Percentiles rank a stretch among this genome's conserved stretches.
phyloP scores from a whole-genome alignment of 306 rosid genomes.

The Citrullus colocynthis region DNA sequence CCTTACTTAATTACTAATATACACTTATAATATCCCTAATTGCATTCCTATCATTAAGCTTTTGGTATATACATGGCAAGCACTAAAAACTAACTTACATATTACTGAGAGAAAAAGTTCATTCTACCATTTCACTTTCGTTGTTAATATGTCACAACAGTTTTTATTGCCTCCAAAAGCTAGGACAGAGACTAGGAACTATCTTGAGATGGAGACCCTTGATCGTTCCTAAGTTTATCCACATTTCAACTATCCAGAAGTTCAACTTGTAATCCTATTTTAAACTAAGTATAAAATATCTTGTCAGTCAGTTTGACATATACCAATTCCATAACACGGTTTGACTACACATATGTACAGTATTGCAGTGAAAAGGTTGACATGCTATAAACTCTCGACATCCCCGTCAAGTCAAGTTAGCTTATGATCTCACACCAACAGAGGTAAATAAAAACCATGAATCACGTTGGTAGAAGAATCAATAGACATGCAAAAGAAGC shows the following conservation, averaged over 20 bases:
- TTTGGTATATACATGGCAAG: not conserved
- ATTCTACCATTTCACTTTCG: not conserved
- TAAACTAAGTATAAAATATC: not conserved
- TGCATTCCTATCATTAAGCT: not conserved
- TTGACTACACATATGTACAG: not conserved
- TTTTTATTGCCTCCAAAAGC: not conserved
- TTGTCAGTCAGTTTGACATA: not conserved
- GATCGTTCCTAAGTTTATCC: not conserved
- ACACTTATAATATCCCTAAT: too few species aligned
- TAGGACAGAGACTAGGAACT: not conserved
- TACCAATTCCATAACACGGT: not conserved
- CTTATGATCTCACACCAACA: not conserved
- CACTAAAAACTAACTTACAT: not conserved
- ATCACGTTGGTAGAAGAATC: not conserved
- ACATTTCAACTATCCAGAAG: not conserved
- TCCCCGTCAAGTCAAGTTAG: not conserved
- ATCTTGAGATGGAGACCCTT: not conserved
- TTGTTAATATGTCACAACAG: not conserved
- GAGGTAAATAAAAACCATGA: not conserved
- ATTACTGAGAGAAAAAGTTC: not conserved
- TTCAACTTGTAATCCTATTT: not conserved
- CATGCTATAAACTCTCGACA: not conserved
- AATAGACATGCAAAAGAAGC: not conserved
- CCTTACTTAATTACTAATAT: too few species aligned
- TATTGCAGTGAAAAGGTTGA: not conserved